Evolutionary conservation across 225 moss, liverwort and hornwort species (phyloP), one percentile per base, ranked within the genome.

Genomic region (Lunularia cruciata): DNA sequence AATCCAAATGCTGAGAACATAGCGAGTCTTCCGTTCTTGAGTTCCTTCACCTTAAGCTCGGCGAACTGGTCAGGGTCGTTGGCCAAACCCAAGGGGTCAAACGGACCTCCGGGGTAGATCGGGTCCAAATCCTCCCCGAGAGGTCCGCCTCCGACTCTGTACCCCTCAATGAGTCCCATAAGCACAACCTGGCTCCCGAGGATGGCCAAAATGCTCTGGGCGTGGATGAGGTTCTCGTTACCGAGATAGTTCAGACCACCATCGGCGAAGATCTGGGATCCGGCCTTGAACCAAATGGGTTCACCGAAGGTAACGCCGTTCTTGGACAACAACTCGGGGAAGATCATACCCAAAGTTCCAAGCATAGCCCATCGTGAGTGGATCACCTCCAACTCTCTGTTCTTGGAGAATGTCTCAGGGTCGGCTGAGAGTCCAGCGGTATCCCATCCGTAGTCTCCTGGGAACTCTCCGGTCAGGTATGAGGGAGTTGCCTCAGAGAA

Each of bases 11-110:
- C 73, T 1, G 83, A 73, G 71, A 83, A 79, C 83, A 79, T 79
- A 16, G 83, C 87, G 18, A 87, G 15, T 0, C 87, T 79, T 37
- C 87, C 87, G 72, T 87, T 85, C 65, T 87, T 87, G 60, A 87
- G 43, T 82, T 87, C 87, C 87, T 87, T 87, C 75, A 84, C 87
- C 84, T 87, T 87, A 12, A 84, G 60, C 72, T 84, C 84, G 6
- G 84, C 80, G 67, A 84, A 84, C 12, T 77, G 63, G 26, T 84
- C 84, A 33, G 84, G 84, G 73, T 84, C 84, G 14, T 84, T 66
- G 71, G 84, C 84, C 55, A 83, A 58, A 0, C 82, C 84, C 75
- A 87, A 69, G 60, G 87, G 87, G 49, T 87, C 87, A 57, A 87
- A 87, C 0, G 63, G 10, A 23, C 87, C 87, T 45, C 87, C 87